Base-by-base conservation (phyloP, 2,329 filamentous ascomycete species). In the Aulographum hederae region DNA sequence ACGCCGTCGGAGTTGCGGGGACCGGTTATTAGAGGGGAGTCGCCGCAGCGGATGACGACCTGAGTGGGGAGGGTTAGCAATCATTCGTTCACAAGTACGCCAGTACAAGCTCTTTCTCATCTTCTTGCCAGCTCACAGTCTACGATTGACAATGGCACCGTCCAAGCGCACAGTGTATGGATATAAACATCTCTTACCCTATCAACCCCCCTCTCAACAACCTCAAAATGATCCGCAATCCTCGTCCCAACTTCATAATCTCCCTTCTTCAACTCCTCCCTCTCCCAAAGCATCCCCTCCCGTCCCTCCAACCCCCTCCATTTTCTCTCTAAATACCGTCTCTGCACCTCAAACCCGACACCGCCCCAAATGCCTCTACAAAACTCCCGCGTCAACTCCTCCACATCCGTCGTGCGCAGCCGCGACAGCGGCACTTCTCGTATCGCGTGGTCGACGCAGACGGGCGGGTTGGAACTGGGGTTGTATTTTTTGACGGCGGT, bases 171-270 rank as follows among this genome's bases (percentile, higher is more conserved):
- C n/a, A n/a, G n/a, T n/a, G n/a, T n/a, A n/a, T n/a, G n/a, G n/a
- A n/a, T n/a, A 28, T 6, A 28, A 15, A 32, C 10, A 14, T 27
- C 17, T 34, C 45, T 16, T 39, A 54, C 52, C 50, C 50, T 54
- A 8, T 51, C 44, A 8, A 40, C 35, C 6, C 39, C 39, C 31
- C 50, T 45, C 17, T 53, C 46, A 25, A 56, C 36, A n/a, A 56
- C 52, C 43, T 56, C 52, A 28, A 56, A 56, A 38, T 56, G 52
- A 42, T 56, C 52, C 18, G 44, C 47, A 39, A 56, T 52, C 21
- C 39, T 43, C 3, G 50, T 52, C 3, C 52, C 51, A 3, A 54
- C 45, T 6, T 34, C 18, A 36, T 56, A 56, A 13, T 44, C 44
- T 14, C 41, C 46, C 35, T 39, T 41, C 18, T 39, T 44, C 33